These are phyloP conservation scores for Globisporangium lucens DNA, from an alignment of 352 stramenopile species.

Conservation along the genomic window DNA sequence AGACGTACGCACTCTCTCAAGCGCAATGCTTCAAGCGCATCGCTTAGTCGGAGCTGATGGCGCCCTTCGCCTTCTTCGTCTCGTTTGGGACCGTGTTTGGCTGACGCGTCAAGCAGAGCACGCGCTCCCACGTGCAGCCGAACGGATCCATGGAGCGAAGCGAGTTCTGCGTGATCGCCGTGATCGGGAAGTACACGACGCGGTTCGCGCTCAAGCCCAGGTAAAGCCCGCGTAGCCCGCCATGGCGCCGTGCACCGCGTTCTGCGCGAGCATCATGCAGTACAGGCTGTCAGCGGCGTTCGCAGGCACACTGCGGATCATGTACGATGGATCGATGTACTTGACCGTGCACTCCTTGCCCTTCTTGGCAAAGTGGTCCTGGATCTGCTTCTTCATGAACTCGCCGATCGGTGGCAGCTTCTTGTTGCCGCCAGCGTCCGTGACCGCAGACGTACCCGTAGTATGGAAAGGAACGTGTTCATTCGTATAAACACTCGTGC, in stretches of 20 bases:
- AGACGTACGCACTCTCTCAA: neutral
- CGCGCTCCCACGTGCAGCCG: neutral
- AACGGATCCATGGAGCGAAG: neutral
- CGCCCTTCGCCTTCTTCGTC: neutral
- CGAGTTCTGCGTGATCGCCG: neutral
- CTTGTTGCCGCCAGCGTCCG: neutral
- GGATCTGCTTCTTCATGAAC: neutral
- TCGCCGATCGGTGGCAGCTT: neutral
- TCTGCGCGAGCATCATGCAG: neutral
- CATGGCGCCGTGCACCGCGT: neutral
- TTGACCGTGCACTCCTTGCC: neutral
- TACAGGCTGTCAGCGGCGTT: neutral
- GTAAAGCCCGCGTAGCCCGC: neutral
- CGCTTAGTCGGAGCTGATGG: neutral
- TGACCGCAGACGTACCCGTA: neutral
- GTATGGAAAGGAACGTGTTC: neutral
- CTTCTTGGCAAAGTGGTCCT: constrained; percentile 1
- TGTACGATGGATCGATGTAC: neutral
- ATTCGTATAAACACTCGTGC: too few species aligned
- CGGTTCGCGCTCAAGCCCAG: neutral
- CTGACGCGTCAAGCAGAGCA: neutral
- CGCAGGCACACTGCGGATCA: neutral
- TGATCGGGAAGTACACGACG: neutral
- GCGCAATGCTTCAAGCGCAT: neutral
- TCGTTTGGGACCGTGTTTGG: neutral